Percentiles rank a stretch among this genome's conserved stretches.
These are phyloP conservation scores for Epichloe coenophiala DNA, from an alignment of 2,329 filamentous ascomycete species.

Conservation along the genomic window DNA sequence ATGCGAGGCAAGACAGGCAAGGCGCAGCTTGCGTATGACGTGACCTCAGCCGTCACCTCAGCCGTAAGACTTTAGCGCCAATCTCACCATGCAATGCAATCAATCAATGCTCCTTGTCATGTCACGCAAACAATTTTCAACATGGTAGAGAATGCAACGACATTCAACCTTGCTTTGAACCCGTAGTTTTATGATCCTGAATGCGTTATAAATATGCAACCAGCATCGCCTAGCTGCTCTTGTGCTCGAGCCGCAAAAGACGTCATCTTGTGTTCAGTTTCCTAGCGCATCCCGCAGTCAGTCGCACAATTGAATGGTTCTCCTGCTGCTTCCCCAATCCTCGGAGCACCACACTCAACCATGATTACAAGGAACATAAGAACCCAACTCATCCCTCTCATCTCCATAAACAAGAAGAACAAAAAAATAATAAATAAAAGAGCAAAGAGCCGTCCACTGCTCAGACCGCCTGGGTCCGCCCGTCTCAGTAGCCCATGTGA, in stretches of 20 bases:
- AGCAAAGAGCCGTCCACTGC: conserved; percentile 1
- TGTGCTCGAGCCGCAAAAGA: neutral
- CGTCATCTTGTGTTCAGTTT: neutral
- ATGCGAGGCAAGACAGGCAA: no score
- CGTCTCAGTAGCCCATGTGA: neutral
- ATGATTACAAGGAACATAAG: conserved; percentile 3
- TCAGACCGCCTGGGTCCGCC: conserved; percentile 21
- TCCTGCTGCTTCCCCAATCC: neutral
- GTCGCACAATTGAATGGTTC: neutral
- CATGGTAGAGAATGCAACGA: neutral
- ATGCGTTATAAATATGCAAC: neutral
- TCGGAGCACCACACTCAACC: neutral
- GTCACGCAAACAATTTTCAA: neutral
- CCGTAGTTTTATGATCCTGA: neutral
- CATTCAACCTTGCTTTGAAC: neutral
- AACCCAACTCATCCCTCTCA: conserved; percentile 4
- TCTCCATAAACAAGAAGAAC: neutral
- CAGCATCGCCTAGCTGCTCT: neutral
- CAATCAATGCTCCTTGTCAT: no score
- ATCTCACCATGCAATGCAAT: no score
- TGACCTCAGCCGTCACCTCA: no score
- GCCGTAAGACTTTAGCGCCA: no score
- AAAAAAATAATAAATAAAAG: conserved; percentile 4
- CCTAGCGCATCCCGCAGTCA: neutral
- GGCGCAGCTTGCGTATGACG: no score